These are phyloP conservation scores for Podospora pseudopauciseta DNA, from an alignment of 495 filamentous ascomycete genomes.

Conservation along the genomic window DNA sequence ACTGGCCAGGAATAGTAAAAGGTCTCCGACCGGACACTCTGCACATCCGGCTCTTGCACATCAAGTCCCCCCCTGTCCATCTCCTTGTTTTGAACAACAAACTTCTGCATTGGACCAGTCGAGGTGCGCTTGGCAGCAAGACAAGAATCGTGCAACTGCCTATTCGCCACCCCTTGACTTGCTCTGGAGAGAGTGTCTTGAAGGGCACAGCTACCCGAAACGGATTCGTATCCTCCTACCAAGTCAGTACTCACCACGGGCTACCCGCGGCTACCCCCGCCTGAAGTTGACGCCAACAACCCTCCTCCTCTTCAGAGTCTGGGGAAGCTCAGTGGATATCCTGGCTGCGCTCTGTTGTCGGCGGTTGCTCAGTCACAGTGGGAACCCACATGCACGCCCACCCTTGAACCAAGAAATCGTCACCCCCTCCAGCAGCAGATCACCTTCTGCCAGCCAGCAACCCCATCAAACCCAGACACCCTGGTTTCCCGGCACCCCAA, in stretches of 20 bases:
- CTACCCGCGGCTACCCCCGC: conserved; percentile 15
- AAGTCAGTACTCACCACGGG: conserved; percentile 5
- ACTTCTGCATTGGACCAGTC: conserved; percentile 13
- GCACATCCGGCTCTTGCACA: conserved; percentile 16
- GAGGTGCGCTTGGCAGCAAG: conserved; percentile 17
- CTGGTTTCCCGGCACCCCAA: conserved; percentile 17
- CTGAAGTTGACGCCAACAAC: conserved; percentile 16
- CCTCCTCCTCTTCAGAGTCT: conserved; percentile 13
- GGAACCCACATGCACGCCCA: conserved; percentile 31
- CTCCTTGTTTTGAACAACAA: conserved; percentile 2
- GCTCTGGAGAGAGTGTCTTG: conserved; percentile 1
- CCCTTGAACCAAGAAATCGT: conserved; percentile 24
- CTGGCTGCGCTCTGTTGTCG: conserved; percentile 22
- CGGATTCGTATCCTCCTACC: conserved; percentile 3
- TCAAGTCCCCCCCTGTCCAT: conserved; percentile 8
- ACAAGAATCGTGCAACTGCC: conserved; percentile 10
- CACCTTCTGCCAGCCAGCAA: conserved; percentile 16
- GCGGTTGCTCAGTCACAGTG: conserved; percentile 24
- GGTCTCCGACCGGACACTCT: conserved; percentile 11
- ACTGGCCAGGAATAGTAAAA: not conserved
- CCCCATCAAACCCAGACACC: conserved; percentile 21
- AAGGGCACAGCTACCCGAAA: conserved; percentile 9
- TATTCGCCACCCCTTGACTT: conserved; percentile 23
- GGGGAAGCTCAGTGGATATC: conserved; percentile 20
- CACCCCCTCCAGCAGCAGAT: conserved; percentile 19